Evolutionary conservation across 768 basidiomycete genomes (phyloP).

Genomic region (Punctularia strigosozonata): DNA sequence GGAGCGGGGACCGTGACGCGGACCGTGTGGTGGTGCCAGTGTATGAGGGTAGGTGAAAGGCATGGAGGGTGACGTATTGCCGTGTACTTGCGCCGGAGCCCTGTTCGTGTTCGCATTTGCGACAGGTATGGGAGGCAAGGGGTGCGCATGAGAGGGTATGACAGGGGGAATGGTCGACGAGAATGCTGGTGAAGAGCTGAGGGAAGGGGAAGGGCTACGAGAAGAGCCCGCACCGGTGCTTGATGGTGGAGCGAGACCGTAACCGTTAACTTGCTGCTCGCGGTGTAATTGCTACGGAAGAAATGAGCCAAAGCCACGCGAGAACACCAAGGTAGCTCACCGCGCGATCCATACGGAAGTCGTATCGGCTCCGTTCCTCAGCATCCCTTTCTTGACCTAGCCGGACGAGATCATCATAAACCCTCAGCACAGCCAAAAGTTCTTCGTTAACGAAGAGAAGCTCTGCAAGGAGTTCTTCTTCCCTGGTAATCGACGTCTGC

Average conservation of each 20-base stretch:
- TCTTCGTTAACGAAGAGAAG: conserved; percentile 67
- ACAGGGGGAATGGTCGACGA: conserved; percentile 17
- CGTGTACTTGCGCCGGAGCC: conserved; percentile 8
- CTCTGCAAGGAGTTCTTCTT: conserved; percentile 65
- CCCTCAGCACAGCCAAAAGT: conserved; percentile 51
- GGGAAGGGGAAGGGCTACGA: conserved; percentile 31
- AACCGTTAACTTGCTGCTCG: too few relatives aligned
- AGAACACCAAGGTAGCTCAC: conserved; percentile 33
- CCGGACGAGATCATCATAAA: conserved; percentile 69
- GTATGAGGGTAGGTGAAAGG: conserved; percentile 17
- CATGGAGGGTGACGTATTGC: too few relatives aligned
- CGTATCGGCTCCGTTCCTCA: conserved; percentile 60
- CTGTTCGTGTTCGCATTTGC: conserved; percentile 11
- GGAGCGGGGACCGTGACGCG: conserved; percentile 62
- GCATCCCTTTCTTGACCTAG: conserved; percentile 49
- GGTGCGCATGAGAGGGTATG: conserved; percentile 20
- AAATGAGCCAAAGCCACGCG: too few relatives aligned
- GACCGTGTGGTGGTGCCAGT: conserved; percentile 56
- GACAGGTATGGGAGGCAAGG: conserved; percentile 26
- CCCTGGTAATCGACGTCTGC: conserved; percentile 41
- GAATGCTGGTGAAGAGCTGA: conserved; percentile 11
- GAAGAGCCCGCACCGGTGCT: conserved; percentile 22
- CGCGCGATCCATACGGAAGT: conserved; percentile 51
- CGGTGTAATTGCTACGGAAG: too few relatives aligned
- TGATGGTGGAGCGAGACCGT: conserved; percentile 18